Percentiles rank a stretch among this genome's conserved stretches.
These are phyloP conservation scores for Psilocybe azurescens DNA, from an alignment of 768 basidiomycete genomes.

Conservation along the genomic window DNA sequence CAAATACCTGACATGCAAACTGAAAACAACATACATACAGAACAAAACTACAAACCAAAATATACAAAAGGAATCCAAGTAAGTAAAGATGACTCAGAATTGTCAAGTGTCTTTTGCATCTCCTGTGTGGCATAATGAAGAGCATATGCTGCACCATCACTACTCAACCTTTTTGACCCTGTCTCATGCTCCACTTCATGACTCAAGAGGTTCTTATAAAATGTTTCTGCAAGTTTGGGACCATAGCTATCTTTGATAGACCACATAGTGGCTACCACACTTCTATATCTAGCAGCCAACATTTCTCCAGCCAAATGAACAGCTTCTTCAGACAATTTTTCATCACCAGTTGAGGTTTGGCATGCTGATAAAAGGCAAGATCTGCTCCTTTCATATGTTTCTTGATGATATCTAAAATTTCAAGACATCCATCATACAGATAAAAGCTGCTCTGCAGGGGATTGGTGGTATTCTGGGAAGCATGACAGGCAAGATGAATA, in stretches of 20 bases:
- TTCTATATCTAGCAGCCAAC: conserved; percentile 16
- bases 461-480: neutral
- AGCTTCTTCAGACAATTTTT: conserved; percentile 12
- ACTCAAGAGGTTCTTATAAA: too few relatives aligned
- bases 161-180: too few relatives aligned
- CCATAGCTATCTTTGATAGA: conserved; percentile 3
- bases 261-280: conserved; percentile 20
- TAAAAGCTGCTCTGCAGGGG: too few relatives aligned
- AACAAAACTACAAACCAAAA: neutral
- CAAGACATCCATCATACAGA: neutral
- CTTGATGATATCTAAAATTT: conserved; percentile 2
- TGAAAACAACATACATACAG: too few relatives aligned
- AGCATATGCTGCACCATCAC: too few relatives aligned
- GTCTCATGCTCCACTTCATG: too few relatives aligned
- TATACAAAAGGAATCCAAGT: neutral
- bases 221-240: too few relatives aligned
- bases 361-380: conserved; percentile 12
- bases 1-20: too few relatives aligned
- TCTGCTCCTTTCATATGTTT: neutral
- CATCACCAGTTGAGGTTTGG: neutral
- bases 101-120: neutral
- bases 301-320: conserved; percentile 18
- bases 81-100: neutral
- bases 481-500: conserved; percentile 15
- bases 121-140: too few relatives aligned